Base-by-base conservation (phyloP, 2,329 filamentous ascomycete genomes). In the Lasiodiplodia hormozganensis region DNA sequence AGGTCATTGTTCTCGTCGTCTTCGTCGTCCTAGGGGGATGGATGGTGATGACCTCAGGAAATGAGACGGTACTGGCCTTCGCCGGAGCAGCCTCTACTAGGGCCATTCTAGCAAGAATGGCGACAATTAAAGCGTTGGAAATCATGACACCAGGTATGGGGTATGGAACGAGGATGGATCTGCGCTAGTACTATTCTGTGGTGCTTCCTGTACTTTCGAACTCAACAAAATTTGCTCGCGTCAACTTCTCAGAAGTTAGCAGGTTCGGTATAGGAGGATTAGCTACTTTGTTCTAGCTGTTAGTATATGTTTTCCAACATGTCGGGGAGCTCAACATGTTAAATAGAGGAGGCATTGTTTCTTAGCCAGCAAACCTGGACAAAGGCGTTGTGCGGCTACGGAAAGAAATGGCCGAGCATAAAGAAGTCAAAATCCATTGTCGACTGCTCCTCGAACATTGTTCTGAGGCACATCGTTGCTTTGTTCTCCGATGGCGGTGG, bases 11-110 rank as follows among this genome's bases (percentile, higher is more conserved):
- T 43, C 14, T 62, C 12, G 12, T 34, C 28, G 43, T 62, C 40
- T 47, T 51, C 8, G 36, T 49, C 25, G 43, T 62, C 40, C 28
- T 51, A 18, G 58, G 58, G 3, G 58, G 58, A 1, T 31, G 23
- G 62, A 65, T 65, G 16, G 34, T 65, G 49, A 65, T 54, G 5
- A 23, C 21, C 21, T 65, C 36, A 12, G 62, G 49, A 8, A 52
- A 51, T 7, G 31, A 54, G 18, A n/a, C 31, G 49, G 28, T 38
- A 8, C 16, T 21, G n/a, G n/a, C 18, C 43, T 53, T 53, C 31
- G 31, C 51, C 18, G 62, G 49, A 18, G 28, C 34, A 4, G 49
- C 62, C n/a, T 65, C 49, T 16, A 54, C 62, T 2, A 54, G 8
- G 36, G 62, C 49, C n/a, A 54, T 47, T n/a, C 62, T 34, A 8